These are phyloP conservation scores for Salvia splendens DNA, from an alignment of 257 asterid genomes.

Conservation along the genomic window DNA sequence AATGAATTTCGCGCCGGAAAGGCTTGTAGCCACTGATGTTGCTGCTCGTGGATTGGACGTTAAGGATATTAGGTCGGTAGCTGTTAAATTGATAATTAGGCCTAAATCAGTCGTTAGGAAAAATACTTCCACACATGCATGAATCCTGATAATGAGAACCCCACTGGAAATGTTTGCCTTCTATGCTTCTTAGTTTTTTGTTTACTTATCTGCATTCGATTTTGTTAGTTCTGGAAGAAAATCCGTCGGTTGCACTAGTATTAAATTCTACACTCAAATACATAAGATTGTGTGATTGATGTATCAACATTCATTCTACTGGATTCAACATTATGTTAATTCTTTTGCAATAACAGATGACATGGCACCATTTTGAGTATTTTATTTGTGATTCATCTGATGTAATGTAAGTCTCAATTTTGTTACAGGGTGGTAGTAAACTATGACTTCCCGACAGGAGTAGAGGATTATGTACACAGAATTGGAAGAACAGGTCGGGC, in stretches of 20 bases:
- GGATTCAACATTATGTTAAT: no score
- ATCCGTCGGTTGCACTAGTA: not conserved
- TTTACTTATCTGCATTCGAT: not conserved
- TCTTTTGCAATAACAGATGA: no score
- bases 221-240: not conserved
- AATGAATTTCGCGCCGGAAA: slow-evolving; percentile 78
- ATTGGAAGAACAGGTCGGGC: slow-evolving; percentile 98
- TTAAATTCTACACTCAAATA: no score
- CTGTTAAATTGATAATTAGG: slow-evolving; percentile 4
- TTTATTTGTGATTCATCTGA: slow-evolving; percentile 19
- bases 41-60: slow-evolving; percentile 96
- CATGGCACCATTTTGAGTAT: not conserved
- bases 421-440: slow-evolving; percentile 80
- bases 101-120: slow-evolving; percentile 13
- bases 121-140: slow-evolving; percentile 8
- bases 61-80: slow-evolving; percentile 81
- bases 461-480: slow-evolving; percentile 95
- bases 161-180: slow-evolving; percentile 4
- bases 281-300: no score
- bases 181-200: not conserved
- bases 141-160: not conserved
- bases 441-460: slow-evolving; percentile 87
- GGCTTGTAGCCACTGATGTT: slow-evolving; percentile 95
- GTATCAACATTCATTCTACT: no score
- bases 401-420: slow-evolving; percentile 8